phyloP scores from a whole-genome alignment of 1,284 basidiomycete species.

The Agaricales sp. region DNA sequence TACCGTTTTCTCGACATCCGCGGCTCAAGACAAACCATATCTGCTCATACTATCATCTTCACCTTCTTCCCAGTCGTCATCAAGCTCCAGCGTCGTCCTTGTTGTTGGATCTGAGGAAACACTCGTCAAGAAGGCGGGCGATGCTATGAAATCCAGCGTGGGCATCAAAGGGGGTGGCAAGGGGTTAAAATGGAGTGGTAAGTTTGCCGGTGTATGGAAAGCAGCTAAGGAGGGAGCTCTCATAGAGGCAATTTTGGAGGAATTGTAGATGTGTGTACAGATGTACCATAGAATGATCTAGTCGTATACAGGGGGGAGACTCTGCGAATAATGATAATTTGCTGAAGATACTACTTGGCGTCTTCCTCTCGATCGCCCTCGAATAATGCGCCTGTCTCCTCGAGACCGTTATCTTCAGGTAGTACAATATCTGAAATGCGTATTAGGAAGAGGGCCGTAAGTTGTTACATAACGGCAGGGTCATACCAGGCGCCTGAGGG shows the following conservation, averaged over 20 bases:
- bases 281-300: not conserved
- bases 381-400: not conserved
- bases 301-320: not conserved
- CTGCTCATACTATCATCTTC: constrained; percentile 53
- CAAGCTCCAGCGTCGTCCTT: constrained; percentile 45
- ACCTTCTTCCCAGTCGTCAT: constrained; percentile 38
- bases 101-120: constrained; percentile 49
- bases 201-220: constrained; percentile 46
- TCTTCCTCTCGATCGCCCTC: not conserved
- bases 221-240: constrained; percentile 26
- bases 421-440: too few species aligned
- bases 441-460: too few species aligned
- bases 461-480: too few species aligned
- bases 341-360: not conserved
- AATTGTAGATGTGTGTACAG: constrained; percentile 4
- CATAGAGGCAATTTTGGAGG: constrained; percentile 33
- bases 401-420: not conserved
- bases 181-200: constrained; percentile 58
- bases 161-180: constrained; percentile 58
- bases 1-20: constrained; percentile 30
- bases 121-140: constrained; percentile 49
- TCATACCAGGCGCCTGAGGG: too few species aligned
- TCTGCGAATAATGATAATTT: not conserved
- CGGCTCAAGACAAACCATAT: constrained; percentile 25
- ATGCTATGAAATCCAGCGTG: constrained; percentile 44